These are phyloP conservation scores for Tetracentron sinense DNA, from an alignment of 164 flowering plant genomes.

Conservation along the genomic window DNA sequence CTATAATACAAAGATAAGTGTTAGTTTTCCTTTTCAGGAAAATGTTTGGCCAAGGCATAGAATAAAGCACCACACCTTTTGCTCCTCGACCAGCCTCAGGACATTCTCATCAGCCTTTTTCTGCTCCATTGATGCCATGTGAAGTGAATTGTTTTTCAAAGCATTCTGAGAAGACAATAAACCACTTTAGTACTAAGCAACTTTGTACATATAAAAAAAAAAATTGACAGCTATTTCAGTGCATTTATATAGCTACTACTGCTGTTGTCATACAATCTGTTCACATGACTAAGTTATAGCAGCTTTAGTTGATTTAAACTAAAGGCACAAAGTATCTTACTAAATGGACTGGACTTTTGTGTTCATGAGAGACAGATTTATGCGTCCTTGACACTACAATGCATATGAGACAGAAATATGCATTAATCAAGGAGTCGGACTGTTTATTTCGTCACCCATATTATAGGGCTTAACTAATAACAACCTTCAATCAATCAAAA, in stretches of 20 bases:
- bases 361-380: background rate
- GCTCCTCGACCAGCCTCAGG: constrained; percentile 54
- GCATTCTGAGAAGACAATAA: constrained; percentile 37
- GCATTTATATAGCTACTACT: no score
- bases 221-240: no score
- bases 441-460: no score
- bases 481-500: no score
- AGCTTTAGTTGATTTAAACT: no score
- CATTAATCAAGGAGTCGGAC: no score
- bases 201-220: background rate
- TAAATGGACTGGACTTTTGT: no score
- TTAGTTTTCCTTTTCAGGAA: no score
- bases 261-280: background rate
- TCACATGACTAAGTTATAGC: background rate
- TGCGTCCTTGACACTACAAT: background rate
- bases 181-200: constrained; percentile 9
- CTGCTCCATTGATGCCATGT: constrained; percentile 58
- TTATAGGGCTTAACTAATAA: no score
- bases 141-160: constrained; percentile 37
- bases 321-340: no score
- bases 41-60: background rate
- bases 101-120: constrained; percentile 61
- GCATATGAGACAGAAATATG: no score
- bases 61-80: constrained; percentile 36
- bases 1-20: constrained; percentile 1